A percentile compares a stretch with the other conserved stretches of the same genome.
Conservation (phyloP, 805 yeast genomes). For the Saccharomycopsis capsularis region DNA sequence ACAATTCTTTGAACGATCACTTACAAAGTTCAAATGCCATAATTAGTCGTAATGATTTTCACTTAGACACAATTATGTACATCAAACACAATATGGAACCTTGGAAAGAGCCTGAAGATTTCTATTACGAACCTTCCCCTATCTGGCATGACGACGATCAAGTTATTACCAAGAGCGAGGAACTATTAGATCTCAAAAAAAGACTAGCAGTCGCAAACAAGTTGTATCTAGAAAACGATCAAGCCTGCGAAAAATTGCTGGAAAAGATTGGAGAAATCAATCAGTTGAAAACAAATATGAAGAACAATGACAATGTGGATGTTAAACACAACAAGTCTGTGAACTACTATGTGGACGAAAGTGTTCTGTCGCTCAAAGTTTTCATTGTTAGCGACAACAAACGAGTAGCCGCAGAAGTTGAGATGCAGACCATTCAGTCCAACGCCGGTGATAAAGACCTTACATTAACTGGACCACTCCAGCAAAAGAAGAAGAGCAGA, state of each 20-base stretch:
- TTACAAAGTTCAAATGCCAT: conserved; percentile 48
- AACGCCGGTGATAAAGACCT: conserved; percentile 74
- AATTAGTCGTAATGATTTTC: conserved; percentile 62
- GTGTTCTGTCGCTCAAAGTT: conserved; percentile 41
- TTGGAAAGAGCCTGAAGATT: conserved; percentile 87
- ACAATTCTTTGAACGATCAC: conserved; percentile 36
- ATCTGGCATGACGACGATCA: conserved; percentile 97
- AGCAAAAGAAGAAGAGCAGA: conserved; percentile 57
- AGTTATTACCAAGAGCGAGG: conserved; percentile 52
- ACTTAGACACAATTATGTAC: conserved; percentile 81
- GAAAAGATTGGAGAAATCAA: conserved; percentile 24
- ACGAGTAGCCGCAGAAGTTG: conserved; percentile 75
- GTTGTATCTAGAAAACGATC: conserved; percentile 27
- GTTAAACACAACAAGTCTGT: conserved; percentile 16
- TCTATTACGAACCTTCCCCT: conserved; percentile 76
- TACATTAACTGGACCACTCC: conserved; percentile 43
- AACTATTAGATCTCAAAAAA: conserved; percentile 48
- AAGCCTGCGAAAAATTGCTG: conserved; percentile 22
- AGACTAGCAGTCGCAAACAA: conserved; percentile 38
- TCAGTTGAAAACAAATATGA: conserved; percentile 32
- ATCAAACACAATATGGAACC: conserved; percentile 71
- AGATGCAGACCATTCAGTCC: conserved; percentile 81
- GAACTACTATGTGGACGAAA: conserved; percentile 31
- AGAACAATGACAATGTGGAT: conserved; percentile 42
- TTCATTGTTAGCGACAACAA: conserved; percentile 68